Evolutionary conservation across 169 alveolate genomes (phyloP).

Genomic region (Theileria sp.): DNA sequence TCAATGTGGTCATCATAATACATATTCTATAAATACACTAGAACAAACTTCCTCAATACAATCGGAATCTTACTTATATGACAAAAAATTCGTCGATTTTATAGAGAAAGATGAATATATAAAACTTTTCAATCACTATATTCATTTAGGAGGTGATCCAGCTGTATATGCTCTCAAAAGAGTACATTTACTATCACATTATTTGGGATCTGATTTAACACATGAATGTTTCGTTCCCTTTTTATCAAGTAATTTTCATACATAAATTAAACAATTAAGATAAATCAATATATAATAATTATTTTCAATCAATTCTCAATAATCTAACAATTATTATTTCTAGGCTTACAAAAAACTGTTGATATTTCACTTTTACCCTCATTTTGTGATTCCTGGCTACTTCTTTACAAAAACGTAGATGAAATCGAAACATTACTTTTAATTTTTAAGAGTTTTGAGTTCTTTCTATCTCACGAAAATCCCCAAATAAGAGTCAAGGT

Average conservation of each 20-base stretch:
- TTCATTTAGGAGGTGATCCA: slow-evolving; percentile 11
- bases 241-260: slow-evolving; percentile 27
- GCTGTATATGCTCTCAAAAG: slow-evolving; percentile 55
- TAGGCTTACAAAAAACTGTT: slow-evolving; percentile 40
- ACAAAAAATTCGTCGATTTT: neutral
- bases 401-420: slow-evolving; percentile 38
- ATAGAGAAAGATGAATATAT: slow-evolving; percentile 20
- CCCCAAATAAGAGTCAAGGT: slow-evolving; percentile 41
- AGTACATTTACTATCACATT: slow-evolving; percentile 54
- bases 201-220: slow-evolving; percentile 54
- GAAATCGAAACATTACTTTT: slow-evolving; percentile 21
- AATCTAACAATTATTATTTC: neutral
- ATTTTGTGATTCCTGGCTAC: slow-evolving; percentile 46
- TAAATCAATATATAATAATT: neutral
- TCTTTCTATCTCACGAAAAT: slow-evolving; percentile 51
- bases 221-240: slow-evolving; percentile 49
- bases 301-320: neutral
- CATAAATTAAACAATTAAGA: neutral
- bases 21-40: slow-evolving; percentile 2
- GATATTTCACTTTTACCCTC: slow-evolving; percentile 1
- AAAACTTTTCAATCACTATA: slow-evolving; percentile 41
- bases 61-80: neutral
- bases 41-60: slow-evolving; percentile 1
- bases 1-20: neutral
- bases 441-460: slow-evolving; percentile 45